Evolutionary conservation across 108 stramenopile genomes (phyloP), one percentile per base, ranked within the genome.

Genomic region (Craspedostauros australis): DNA sequence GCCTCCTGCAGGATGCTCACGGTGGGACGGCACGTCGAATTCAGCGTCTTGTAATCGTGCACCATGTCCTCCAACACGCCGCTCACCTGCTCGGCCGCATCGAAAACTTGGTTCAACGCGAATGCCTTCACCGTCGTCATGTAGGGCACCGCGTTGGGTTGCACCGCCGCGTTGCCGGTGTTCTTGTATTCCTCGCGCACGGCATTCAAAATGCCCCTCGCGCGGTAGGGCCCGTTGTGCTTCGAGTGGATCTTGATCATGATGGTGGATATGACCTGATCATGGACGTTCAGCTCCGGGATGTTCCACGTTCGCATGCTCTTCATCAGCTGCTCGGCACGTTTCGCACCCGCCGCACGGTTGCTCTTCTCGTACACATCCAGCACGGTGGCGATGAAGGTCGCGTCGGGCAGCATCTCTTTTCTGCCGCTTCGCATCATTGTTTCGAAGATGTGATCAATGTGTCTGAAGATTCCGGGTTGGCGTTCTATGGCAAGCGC

Each of bases 201-300:
- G 24, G 12, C 12, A 7, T 19, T 20, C 6, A 64, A 29, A 12
- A 48, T 21, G 11, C 33, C 27, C 23, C 56, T 47, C 8, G 54
- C 39, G 14, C 39, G 21, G 7, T 25, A 29, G 11, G 26, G 38
- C 20, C 50, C 28, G 21, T 33, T 21, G 1, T 20, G 4, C 20
- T 42, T 14, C 0, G 64, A 55, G 34, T 53, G 39, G 19, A 55
- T 44, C 25, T 56, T 64, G 40, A 64, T 64, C 12, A 49, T 23
- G 9, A 34, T 19, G 16, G 50, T 56, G 31, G 41, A 55, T 19
- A 33, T 34, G 3, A 56, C 22, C 29, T n/a, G 4, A 3, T 24
- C 23, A n/a, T n/a, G n/a, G n/a, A n/a, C 21, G 46, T 60, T 48
- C 3, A 39, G 53, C 7, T 25, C 24, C n/a, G 41, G 38, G 2